phyloP scores from a whole-genome alignment of 2,329 filamentous ascomycete species.

The Aspergillus alliaceus region DNA sequence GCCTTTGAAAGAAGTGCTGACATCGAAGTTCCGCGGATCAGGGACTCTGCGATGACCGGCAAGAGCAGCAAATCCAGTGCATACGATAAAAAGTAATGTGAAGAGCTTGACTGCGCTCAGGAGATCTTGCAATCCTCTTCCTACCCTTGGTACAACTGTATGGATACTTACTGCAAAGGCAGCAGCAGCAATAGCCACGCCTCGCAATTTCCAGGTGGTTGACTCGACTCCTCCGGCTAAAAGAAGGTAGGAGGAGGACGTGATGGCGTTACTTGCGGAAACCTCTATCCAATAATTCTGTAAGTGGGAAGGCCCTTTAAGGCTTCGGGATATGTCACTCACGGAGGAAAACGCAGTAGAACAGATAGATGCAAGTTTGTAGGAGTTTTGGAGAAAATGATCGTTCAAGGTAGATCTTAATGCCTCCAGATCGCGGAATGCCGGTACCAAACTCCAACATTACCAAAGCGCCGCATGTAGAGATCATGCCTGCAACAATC shows the following conservation, averaged over 20 bases:
- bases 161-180: conserved; percentile 44
- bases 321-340: neutral
- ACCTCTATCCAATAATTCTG: neutral
- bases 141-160: conserved; percentile 38
- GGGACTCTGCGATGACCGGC: conserved; percentile 37
- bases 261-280: conserved; percentile 27
- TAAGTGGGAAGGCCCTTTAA: neutral
- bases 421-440: conserved; percentile 48
- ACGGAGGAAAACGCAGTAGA: conserved; percentile 45
- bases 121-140: conserved; percentile 46
- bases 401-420: conserved; percentile 51
- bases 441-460: conserved; percentile 50
- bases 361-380: conserved; percentile 50
- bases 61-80: conserved; percentile 42
- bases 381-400: conserved; percentile 47
- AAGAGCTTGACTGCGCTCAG: conserved; percentile 49
- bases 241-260: conserved; percentile 24
- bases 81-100: conserved; percentile 44
- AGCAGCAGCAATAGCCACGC: conserved; percentile 27
- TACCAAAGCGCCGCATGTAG: conserved; percentile 48
- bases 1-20: conserved; percentile 20
- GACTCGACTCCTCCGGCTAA: conserved; percentile 21
- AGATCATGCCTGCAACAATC: conserved; percentile 52
- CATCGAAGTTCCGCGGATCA: conserved; percentile 43
- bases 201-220: conserved; percentile 27